Evolutionary conservation across 441 rosid species (phyloP).

Genomic region (Erodium texanum): DNA sequence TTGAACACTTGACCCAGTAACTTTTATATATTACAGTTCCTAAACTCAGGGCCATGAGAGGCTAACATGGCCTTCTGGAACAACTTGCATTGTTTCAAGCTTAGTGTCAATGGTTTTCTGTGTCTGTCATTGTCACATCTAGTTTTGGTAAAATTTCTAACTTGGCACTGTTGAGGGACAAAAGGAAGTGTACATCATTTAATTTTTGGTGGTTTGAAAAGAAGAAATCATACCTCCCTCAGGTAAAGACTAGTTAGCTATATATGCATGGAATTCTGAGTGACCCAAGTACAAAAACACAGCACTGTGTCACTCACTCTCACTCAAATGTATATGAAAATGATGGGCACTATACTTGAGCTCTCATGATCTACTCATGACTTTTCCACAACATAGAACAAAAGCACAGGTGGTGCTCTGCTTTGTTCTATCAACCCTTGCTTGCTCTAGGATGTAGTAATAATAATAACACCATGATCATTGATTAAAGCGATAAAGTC

Average conservation of each 20-base stretch:
- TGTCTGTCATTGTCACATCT: background rate
- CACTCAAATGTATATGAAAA: slow-evolving; percentile 6
- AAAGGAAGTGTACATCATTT: background rate
- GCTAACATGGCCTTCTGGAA: too few relatives aligned
- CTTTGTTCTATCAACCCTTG: background rate
- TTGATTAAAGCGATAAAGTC: background rate
- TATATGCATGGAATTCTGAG: slow-evolving; percentile 4
- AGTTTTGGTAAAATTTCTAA: slow-evolving; percentile 1
- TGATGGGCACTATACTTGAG: background rate
- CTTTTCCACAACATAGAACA: background rate
- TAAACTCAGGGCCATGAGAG: too few relatives aligned
- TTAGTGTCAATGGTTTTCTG: background rate
- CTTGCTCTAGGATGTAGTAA: background rate
- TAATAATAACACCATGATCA: slow-evolving; percentile 13
- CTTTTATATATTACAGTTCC: too few relatives aligned
- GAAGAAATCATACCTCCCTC: slow-evolving; percentile 8
- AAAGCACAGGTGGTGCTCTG: background rate
- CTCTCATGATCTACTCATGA: slow-evolving; percentile 3
- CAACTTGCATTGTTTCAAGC: too few relatives aligned
- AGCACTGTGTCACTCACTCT: background rate
- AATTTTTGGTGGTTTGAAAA: slow-evolving; percentile 7
- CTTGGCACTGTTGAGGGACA: background rate
- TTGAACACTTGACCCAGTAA: too few relatives aligned
- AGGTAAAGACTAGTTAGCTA: background rate
- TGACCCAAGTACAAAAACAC: slow-evolving; percentile 1